phyloP scores from a whole-genome alignment of 352 stramenopile genomes.

The Phytophthora parvispora region DNA sequence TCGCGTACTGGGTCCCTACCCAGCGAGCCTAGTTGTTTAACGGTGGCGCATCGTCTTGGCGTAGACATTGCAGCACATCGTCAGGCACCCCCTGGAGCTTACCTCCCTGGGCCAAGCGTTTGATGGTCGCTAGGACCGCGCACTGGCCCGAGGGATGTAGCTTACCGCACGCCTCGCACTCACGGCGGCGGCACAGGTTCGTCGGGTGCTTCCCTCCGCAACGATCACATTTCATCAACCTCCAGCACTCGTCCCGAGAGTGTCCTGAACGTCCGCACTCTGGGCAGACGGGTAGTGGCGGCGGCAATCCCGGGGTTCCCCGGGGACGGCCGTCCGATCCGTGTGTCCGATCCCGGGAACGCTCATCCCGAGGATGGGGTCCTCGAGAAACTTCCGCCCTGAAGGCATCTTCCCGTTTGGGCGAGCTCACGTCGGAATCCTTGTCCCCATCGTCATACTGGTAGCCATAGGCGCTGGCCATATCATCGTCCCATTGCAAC shows the following conservation, averaged over 20 bases:
- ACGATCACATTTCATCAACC: constrained; percentile 1
- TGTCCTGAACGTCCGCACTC: background rate
- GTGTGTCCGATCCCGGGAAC: background rate
- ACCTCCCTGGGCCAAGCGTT: background rate
- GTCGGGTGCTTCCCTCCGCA: constrained; percentile 4
- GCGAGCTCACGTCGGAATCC: background rate
- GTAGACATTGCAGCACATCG: background rate
- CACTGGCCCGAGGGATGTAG: background rate
- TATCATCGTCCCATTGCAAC: background rate
- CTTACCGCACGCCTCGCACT: background rate
- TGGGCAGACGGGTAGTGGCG: background rate
- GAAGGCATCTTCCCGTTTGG: background rate
- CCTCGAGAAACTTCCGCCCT: background rate
- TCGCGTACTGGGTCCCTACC: constrained; percentile 25
- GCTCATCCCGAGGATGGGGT: background rate
- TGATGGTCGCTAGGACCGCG: background rate
- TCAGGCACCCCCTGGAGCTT: background rate
- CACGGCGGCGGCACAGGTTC: background rate
- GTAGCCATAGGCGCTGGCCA: background rate
- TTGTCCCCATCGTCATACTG: background rate
- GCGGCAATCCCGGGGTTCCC: background rate
- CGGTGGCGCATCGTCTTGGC: background rate
- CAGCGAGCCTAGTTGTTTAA: constrained; percentile 31
- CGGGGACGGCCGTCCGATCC: background rate
- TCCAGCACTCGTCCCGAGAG: background rate